phyloP scores from a whole-genome alignment of 139 green algal genomes.

The Chlamydomonas eustigma region DNA sequence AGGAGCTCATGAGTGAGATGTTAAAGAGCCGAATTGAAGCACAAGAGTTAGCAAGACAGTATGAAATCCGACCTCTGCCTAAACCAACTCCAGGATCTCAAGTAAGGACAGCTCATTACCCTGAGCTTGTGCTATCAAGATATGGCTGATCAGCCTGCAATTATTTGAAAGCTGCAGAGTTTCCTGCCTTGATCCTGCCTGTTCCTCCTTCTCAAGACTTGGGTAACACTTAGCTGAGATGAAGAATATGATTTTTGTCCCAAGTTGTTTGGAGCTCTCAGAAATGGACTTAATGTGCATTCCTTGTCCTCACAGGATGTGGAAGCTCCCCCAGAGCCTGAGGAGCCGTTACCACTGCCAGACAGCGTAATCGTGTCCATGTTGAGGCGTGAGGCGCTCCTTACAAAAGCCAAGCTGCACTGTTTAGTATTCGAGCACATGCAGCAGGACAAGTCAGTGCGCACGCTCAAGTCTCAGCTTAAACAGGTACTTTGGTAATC shows the following conservation, averaged over 20 bases:
- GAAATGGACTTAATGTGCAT: too few species aligned
- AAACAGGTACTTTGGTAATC: too few species aligned
- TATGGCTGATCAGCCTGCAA: too few species aligned
- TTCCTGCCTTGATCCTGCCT: too few species aligned
- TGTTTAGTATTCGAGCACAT: conserved; percentile 61
- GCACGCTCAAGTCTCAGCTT: conserved; percentile 53
- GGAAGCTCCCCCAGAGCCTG: neutral
- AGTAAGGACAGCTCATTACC: too few species aligned
- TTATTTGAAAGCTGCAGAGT: too few species aligned
- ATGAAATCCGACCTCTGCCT: conserved; percentile 33
- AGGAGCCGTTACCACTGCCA: conserved; percentile 24
- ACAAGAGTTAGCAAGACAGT: conserved; percentile 43
- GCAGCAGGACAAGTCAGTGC: conserved; percentile 20
- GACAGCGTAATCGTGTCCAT: conserved; percentile 63
- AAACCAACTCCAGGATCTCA: neutral
- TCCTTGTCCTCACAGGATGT: too few species aligned
- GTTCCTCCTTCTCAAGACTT: too few species aligned
- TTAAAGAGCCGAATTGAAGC: conserved; percentile 57
- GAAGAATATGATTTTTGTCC: too few species aligned
- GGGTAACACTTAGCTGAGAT: too few species aligned
- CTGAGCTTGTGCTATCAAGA: too few species aligned
- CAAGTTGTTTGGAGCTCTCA: too few species aligned
- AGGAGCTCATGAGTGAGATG: conserved; percentile 69
- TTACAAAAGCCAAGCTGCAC: conserved; percentile 80
- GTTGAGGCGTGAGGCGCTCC: conserved; percentile 68